Percentiles rank a stretch among this genome's conserved stretches.
Evolutionary conservation across 257 asterid species (phyloP).

Genomic region (Solanum acaule): DNA sequence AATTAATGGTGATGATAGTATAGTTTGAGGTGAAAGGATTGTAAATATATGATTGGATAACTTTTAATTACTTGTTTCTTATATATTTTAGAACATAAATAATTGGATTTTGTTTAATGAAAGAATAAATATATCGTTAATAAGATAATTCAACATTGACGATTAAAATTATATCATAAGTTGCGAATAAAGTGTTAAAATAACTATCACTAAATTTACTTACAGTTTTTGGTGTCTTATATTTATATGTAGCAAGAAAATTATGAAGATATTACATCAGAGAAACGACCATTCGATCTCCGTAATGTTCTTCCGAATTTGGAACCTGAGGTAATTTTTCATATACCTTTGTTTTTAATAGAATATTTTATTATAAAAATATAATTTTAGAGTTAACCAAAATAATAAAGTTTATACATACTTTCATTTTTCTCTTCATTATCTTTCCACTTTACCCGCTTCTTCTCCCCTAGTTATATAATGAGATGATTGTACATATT

Average conservation of each 20-base stretch:
- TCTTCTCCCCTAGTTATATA: too few species aligned
- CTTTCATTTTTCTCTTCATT: background rate
- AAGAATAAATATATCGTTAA: background rate
- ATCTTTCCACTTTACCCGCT: background rate
- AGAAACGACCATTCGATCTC: background rate
- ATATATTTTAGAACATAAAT: background rate
- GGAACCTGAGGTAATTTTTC: background rate
- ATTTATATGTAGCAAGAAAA: background rate
- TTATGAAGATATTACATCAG: background rate
- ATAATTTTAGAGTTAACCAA: background rate
- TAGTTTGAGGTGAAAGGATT: too few species aligned
- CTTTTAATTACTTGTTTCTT: too few species aligned
- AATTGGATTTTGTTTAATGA: background rate
- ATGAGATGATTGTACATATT: too few species aligned
- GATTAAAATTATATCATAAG: background rate
- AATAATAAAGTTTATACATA: background rate
- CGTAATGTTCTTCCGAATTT: background rate
- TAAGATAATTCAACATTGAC: background rate
- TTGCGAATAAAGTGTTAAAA: background rate
- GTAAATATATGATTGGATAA: too few species aligned
- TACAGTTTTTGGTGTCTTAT: background rate
- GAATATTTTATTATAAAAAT: background rate
- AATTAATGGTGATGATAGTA: too few species aligned
- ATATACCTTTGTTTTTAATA: background rate
- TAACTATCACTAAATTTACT: background rate